Base-by-base conservation (phyloP, 2,329 filamentous ascomycete species). In the Waltergamsia citrina region DNA sequence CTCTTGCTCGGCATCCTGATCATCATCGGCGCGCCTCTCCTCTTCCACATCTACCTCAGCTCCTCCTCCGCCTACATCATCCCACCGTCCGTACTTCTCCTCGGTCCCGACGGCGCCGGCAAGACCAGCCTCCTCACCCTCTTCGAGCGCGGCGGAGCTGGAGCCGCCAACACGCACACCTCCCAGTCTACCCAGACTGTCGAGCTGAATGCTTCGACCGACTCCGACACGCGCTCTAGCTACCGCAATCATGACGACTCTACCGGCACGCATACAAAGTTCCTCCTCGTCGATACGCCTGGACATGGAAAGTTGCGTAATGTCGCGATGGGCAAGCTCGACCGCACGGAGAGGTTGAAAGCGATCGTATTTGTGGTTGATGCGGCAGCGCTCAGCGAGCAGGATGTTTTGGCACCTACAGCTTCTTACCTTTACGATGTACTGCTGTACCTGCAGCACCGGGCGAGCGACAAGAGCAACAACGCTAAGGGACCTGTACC, bases 301-400 rank as follows among this genome's bases (percentile, higher is more conserved):
- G 92, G 92, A 25, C 92, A 98, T 63, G 87, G 86, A 48, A 98
- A 98, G 62, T 76, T 98, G 38, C 85, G 92, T 40, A 72, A 77
- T 47, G 67, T 76, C 43, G 78, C 83, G 4, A 65, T 82, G 38
- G 57, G 65, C 27, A 63, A 60, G 34, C 59, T 81, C 18, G 51
- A 44, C 37, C 51, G 43, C 39, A 49, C 49, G 21, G 51, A 59
- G 33, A 71, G 72, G 43, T 62, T 90, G 31, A 72, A 72, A 26
- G 88, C 82, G 14, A 66, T 96, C 34, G 71, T 96, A 33, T 98
- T 90, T 56, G 63, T 95, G 41, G 75, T 94, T n/a, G 92, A 98
- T 56, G 83, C 88, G 9, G 79, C 83, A 4, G 73, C 75, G 3
- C 61, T 87, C 9, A 63, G 64, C 14, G 67, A 72, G 37, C 65